Conservation (phyloP, 768 basidiomycete species). For the Lyophyllum semitale region DNA sequence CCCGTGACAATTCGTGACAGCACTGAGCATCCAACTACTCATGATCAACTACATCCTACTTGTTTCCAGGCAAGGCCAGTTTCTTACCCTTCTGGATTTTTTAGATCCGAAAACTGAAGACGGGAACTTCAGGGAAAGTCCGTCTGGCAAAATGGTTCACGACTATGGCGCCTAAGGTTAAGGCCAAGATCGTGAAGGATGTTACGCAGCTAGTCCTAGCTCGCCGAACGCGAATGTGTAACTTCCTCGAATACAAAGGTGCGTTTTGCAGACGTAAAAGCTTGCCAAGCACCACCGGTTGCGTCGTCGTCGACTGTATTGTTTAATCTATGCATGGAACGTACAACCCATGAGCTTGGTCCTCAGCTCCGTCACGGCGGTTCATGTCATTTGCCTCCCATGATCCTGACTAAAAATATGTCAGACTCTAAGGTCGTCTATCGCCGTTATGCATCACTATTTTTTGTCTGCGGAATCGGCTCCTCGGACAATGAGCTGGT, state of each 20-base stretch:
- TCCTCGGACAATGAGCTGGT: slow-evolving; percentile 88
- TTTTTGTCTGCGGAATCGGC: slow-evolving; percentile 90
- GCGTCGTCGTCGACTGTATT: neutral
- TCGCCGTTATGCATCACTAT: slow-evolving; percentile 91
- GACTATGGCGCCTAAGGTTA: slow-evolving; percentile 87
- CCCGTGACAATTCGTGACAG: slow-evolving; percentile 1
- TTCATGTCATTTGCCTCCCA: neutral
- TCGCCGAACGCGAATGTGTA: slow-evolving; percentile 95
- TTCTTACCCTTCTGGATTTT: slow-evolving; percentile 9
- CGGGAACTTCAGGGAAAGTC: slow-evolving; percentile 73
- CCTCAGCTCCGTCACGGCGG: slow-evolving; percentile 1
- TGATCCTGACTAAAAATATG: slow-evolving; percentile 32
- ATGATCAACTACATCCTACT: slow-evolving; percentile 99
- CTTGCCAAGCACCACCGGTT: neutral
- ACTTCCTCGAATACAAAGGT: slow-evolving; percentile 99
- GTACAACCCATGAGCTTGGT: neutral
- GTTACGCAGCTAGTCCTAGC: slow-evolving; percentile 97
- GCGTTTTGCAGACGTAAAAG: slow-evolving; percentile 22
- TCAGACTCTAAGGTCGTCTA: slow-evolving; percentile 89
- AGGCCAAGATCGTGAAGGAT: slow-evolving; percentile 98
- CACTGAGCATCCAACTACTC: neutral
- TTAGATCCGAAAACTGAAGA: slow-evolving; percentile 5
- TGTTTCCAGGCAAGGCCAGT: slow-evolving; percentile 90
- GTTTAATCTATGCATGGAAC: neutral
- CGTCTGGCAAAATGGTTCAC: slow-evolving; percentile 98